Evolutionary conservation across 805 yeast species (phyloP), one percentile per base, ranked within the genome.

Genomic region (Wickerhamiella dianesei): DNA sequence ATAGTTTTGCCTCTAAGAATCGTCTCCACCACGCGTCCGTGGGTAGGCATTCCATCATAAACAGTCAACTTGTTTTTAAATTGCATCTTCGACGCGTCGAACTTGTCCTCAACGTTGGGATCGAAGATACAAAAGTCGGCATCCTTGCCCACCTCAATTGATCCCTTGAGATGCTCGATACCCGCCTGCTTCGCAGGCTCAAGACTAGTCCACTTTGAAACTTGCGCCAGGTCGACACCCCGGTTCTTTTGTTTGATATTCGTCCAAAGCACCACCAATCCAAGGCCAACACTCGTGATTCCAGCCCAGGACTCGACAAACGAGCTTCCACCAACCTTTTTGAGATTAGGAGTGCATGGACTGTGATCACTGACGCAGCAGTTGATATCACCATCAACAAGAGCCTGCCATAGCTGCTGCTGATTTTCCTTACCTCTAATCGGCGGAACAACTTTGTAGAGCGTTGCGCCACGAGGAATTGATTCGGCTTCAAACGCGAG

Each of bases 231-330:
- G 0, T 73, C 54, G 2, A 80, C 68, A 4, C 12, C 44, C 8
- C 19, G 39, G 1, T 65, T 55, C 50, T 78, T 63, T 55, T 73
- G 73, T 42, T 57, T 54, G 14, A 69, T 87, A 56, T 81, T 46
- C 1, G 95, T 84, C 72, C 76, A 81, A 44, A 88, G 64, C 37
- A 87, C 73, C 0, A 94, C 83, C 42, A 88, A 70, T 0, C 96
- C 96, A 37, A 89, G 75, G 0, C 97, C 97, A 29, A 88, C 94
- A 1, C 95, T 83, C 1, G 95, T 73, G 37, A 88, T 86, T 8
- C 97, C 97, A 35, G 96, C 97, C 97, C 97, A 88, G 2, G 96
- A 94, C 35, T 79, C 74, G 56, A 88, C 77, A 61, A 88, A 88
- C 60, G 88, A 95, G 37, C 96, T 96, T 50, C 76, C 71, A 9